These are phyloP conservation scores for Suillus americanus DNA, from an alignment of 768 basidiomycete genomes.

Conservation along the genomic window DNA sequence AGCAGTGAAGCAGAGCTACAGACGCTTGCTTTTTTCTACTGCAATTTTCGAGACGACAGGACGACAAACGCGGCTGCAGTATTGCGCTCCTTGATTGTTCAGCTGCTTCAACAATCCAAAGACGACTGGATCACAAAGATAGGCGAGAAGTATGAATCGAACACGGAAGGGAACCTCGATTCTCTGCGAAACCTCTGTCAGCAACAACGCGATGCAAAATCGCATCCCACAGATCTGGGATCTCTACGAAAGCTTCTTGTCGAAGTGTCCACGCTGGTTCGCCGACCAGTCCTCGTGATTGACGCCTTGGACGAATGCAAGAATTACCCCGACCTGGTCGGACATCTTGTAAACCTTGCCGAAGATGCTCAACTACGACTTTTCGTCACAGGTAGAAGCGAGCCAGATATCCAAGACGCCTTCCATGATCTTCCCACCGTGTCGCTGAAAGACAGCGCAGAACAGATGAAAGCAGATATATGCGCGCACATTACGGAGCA, in stretches of 20 bases:
- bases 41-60: slow-evolving; percentile 17
- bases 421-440: slow-evolving; percentile 3
- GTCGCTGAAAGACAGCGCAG: background rate
- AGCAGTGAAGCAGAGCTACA: background rate
- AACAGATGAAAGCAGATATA: slow-evolving; percentile 3
- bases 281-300: slow-evolving; percentile 7
- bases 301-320: slow-evolving; percentile 18
- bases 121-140: background rate
- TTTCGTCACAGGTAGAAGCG: slow-evolving; percentile 9
- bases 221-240: background rate
- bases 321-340: background rate
- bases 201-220: background rate
- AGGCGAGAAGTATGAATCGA: background rate
- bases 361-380: slow-evolving; percentile 3
- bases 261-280: background rate
- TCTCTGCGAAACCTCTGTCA: background rate
- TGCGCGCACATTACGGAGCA: background rate
- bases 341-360: background rate
- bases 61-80: slow-evolving; percentile 10
- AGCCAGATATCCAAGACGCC: background rate
- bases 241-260: background rate
- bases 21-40: slow-evolving; percentile 17
- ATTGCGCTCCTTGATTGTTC: slow-evolving; percentile 18
- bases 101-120: slow-evolving; percentile 9
- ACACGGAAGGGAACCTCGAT: background rate